Evolutionary conservation across 176 grass and related monocot species (phyloP).

Genomic region (Miscanthus lutarioriparius): DNA sequence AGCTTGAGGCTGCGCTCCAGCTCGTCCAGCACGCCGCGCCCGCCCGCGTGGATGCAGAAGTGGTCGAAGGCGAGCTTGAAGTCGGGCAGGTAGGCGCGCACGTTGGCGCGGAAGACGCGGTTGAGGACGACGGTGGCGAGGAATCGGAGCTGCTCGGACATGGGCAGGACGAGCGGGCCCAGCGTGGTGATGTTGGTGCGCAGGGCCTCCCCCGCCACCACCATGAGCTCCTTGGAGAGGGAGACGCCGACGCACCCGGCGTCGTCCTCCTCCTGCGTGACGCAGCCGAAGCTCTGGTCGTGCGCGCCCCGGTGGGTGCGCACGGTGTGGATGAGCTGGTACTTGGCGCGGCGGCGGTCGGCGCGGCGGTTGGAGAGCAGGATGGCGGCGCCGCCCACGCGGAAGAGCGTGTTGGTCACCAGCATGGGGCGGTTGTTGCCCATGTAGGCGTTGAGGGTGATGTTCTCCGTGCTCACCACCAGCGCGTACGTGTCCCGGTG

Average conservation of each 20-base stretch:
- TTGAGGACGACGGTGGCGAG: conserved; percentile 67
- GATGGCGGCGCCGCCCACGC: conserved; percentile 79
- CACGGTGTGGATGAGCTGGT: conserved; percentile 87
- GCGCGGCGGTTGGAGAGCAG: conserved; percentile 62
- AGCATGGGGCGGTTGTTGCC: conserved; percentile 92
- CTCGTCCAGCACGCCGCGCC: conserved; percentile 81
- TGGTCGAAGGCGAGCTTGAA: conserved; percentile 96
- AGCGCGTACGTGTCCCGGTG: conserved; percentile 72
- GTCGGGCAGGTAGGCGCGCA: conserved; percentile 68
- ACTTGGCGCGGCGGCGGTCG: conserved; percentile 60
- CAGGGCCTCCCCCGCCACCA: conserved; percentile 76
- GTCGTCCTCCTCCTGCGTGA: conserved; percentile 79
- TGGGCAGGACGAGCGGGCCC: conserved; percentile 72
- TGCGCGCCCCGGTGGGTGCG: conserved; percentile 74
- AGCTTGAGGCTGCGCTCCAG: conserved; percentile 82
- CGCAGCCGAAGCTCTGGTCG: conserved; percentile 71
- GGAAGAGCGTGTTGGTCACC: conserved; percentile 84
- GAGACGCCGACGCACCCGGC: conserved; percentile 63
- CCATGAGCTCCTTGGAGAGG: conserved; percentile 93
- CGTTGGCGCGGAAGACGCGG: conserved; percentile 58
- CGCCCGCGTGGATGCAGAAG: conserved; percentile 97
- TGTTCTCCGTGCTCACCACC: conserved; percentile 96
- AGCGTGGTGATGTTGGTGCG: conserved; percentile 91
- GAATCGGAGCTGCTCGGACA: conserved; percentile 85
- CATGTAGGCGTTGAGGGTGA: conserved; percentile 89